phyloP scores from a whole-genome alignment of 176 grass and related monocot genomes.

The Carex scoparia region DNA sequence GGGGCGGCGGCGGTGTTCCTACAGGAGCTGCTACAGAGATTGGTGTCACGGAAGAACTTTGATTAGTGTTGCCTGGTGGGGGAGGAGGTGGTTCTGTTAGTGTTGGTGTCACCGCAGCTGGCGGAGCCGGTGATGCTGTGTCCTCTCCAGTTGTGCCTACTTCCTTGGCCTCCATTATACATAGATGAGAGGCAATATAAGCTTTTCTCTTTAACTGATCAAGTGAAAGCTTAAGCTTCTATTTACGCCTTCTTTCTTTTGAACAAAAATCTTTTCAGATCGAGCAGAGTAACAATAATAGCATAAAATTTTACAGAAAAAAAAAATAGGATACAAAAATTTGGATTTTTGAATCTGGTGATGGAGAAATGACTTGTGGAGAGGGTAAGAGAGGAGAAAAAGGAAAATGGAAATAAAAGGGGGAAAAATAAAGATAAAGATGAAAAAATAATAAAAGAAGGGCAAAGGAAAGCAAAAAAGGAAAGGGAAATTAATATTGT shows the following conservation, averaged over 20 bases:
- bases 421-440: slow-evolving; percentile 59
- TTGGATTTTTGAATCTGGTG: not conserved
- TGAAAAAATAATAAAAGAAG: slow-evolving; percentile 55
- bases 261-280: slow-evolving; percentile 28
- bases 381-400: not conserved
- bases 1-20: not conserved
- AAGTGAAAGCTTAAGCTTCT: slow-evolving; percentile 37
- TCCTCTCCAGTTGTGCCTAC: slow-evolving; percentile 25
- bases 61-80: slow-evolving; percentile 28
- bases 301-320: slow-evolving; percentile 25
- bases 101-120: slow-evolving; percentile 1
- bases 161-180: slow-evolving; percentile 59
- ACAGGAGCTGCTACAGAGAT: not conserved
- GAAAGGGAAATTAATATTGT: slow-evolving; percentile 36
- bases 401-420: slow-evolving; percentile 44
- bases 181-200: slow-evolving; percentile 28
- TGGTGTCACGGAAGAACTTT: slow-evolving; percentile 26
- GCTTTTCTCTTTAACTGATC: slow-evolving; percentile 46
- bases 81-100: not conserved
- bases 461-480: slow-evolving; percentile 28
- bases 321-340: slow-evolving; percentile 18
- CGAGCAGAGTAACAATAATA: slow-evolving; percentile 27
- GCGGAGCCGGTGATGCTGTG: not conserved
- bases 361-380: slow-evolving; percentile 22
- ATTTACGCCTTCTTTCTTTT: not conserved